Evolutionary conservation across 2,329 filamentous ascomycete species (phyloP).

Genomic region (Paecilomyces sp.): DNA sequence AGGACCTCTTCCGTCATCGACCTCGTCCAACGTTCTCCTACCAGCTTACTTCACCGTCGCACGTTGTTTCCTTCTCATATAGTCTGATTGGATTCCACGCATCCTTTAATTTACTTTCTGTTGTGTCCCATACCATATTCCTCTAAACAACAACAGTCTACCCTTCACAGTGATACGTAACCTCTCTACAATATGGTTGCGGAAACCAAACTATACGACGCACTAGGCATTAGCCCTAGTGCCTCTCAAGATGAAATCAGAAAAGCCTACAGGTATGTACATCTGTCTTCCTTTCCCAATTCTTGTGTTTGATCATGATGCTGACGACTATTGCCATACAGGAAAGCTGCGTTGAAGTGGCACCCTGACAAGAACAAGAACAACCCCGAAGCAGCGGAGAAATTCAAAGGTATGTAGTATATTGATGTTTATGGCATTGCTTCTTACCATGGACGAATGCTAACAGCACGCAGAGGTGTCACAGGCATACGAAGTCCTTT

Average conservation of each 20-base stretch:
- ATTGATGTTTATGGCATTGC: not conserved
- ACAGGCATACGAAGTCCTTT: conserved; percentile 96
- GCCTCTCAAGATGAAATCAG: conserved; percentile 93
- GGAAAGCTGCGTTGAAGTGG: conserved; percentile 81
- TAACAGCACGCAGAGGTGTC: conserved; percentile 60
- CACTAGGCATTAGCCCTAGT: conserved; percentile 67
- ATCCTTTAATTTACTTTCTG: not conserved
- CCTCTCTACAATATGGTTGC: conserved; percentile 63
- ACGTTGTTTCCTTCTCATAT: conserved; percentile 4
- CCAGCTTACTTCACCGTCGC: conserved; percentile 1
- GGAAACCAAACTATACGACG: conserved; percentile 93
- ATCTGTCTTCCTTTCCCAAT: not conserved
- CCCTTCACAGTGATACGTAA: conserved; percentile 1
- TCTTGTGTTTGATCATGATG: not conserved
- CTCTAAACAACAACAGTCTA: not conserved
- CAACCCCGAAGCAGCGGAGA: conserved; percentile 75
- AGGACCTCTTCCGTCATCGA: conserved; percentile 1
- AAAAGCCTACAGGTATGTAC: conserved; percentile 66
- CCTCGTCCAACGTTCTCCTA: conserved; percentile 4
- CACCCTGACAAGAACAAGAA: conserved; percentile 99
- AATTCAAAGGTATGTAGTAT: conserved; percentile 66
- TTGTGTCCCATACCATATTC: not conserved
- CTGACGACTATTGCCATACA: conserved; percentile 30
- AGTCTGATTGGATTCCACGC: conserved; percentile 4
- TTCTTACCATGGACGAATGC: conserved; percentile 2